Conservation (phyloP, 805 yeast species). For the Brettanomyces naardenensis region DNA sequence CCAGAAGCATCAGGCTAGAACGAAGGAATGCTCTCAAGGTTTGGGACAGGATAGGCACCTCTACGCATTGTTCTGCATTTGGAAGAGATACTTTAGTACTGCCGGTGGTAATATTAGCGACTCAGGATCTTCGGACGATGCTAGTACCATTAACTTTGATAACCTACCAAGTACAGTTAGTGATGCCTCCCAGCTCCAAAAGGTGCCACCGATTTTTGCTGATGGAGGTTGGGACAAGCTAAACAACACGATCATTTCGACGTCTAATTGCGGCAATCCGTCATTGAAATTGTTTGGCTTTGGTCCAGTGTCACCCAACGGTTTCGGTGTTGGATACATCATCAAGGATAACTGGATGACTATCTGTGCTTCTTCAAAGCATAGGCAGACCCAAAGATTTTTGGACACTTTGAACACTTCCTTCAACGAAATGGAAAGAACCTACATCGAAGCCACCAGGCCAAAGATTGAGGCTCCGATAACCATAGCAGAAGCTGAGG, state of each 20-base stretch:
- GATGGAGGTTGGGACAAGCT: constrained; percentile 85
- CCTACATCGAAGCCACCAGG: constrained; percentile 29
- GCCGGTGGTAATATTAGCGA: constrained; percentile 9
- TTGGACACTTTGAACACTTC: constrained; percentile 59
- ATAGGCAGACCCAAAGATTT: constrained; percentile 78
- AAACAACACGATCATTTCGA: constrained; percentile 72
- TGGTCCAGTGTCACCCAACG: constrained; percentile 85
- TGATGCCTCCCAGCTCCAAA: constrained; percentile 19
- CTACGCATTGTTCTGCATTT: constrained; percentile 79
- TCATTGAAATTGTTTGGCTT: constrained; percentile 82
- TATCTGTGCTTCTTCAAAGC: constrained; percentile 79
- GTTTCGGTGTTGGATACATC: constrained; percentile 90
- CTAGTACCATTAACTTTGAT: constrained; percentile 24
- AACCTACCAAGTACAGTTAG: constrained; percentile 17
- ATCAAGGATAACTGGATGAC: constrained; percentile 74
- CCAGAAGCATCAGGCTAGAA: constrained; percentile 54
- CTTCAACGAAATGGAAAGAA: constrained; percentile 48
- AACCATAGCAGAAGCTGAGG: not conserved
- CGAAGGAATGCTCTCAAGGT: constrained; percentile 65
- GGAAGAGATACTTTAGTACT: constrained; percentile 55
- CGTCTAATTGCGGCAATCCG: constrained; percentile 90
- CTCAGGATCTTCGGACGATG: constrained; percentile 22
- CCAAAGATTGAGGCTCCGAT: constrained; percentile 6
- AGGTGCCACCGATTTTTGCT: constrained; percentile 69
- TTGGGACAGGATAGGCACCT: constrained; percentile 90